Evolutionary conservation across 176 grass and related monocot species (phyloP), one percentile per base, ranked within the genome.

Genomic region (Puya raimondii): DNA sequence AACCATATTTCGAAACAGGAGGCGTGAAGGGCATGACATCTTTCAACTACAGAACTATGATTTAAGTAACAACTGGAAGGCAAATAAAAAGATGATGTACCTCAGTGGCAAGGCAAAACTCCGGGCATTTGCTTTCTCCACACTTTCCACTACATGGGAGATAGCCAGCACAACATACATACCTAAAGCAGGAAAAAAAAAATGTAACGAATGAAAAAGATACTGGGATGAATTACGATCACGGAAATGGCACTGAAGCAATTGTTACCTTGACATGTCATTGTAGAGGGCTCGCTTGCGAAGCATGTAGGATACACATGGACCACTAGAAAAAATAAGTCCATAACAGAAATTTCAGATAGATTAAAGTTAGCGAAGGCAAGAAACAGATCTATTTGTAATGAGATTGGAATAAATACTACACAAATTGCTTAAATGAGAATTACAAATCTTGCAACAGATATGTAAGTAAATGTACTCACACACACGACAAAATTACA

Each of bases 261-360:
- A 23, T 67, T 63, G 48, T 71, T 90, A 99, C 94, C 94, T 93
- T 47, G 89, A 90, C 89, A 99, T 99, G 82, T 99, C 94, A 93
- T 91, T 91, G 9, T 99, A 93, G 54, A 99, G 89, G 82, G 94
- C 89, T 80, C 94, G 84, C 82, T 93, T 99, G 66, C 94, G 87
- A 75, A 99, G 94, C 94, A 99, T 91, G 70, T 99, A 99, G 2
- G 94, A 99, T 13, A 93, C 89, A 2, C 94, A 99, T 73, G 94
- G 94, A 22, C 80, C 94, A 82, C 94, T 99, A 77, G 78, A 84
- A 64, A 73, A 61, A 77, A 67, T 18, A 70, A 29, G 20, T 50
- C 25, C 51, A n/a, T 77, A 16, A 74, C 58, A 74, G 11, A 50
- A 74, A 15, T 25, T 59, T 13, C 18, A 15, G 48, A 51, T 11